phyloP scores from a whole-genome alignment of 768 basidiomycete species.

The Amanita rubescens region DNA sequence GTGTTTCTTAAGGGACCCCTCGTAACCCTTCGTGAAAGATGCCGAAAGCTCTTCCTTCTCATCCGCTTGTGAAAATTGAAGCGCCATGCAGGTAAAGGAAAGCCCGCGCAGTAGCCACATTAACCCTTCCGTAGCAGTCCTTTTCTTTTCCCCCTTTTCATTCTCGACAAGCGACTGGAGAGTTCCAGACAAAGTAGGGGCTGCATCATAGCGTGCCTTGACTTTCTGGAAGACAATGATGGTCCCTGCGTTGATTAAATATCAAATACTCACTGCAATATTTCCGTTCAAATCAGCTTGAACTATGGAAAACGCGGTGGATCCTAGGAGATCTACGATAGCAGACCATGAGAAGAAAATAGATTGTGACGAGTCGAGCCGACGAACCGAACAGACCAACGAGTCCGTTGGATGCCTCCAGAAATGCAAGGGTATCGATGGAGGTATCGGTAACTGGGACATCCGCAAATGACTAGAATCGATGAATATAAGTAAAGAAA shows the following conservation, averaged over 20 bases:
- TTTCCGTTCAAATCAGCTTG: constrained; percentile 87
- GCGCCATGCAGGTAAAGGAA: constrained; percentile 79
- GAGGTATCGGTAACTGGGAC: constrained; percentile 82
- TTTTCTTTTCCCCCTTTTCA: constrained; percentile 85
- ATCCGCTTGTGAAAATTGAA: constrained; percentile 66
- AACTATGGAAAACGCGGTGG: constrained; percentile 75
- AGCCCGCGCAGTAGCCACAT: constrained; percentile 92
- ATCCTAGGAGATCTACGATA: constrained; percentile 72
- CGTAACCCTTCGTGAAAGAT: constrained; percentile 81
- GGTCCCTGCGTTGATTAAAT: not conserved
- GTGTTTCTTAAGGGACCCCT: constrained; percentile 71
- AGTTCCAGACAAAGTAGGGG: constrained; percentile 59
- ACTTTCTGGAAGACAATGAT: constrained; percentile 67
- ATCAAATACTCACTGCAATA: constrained; percentile 56
- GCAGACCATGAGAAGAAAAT: not conserved
- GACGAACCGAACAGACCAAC: constrained; percentile 82
- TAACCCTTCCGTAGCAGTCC: constrained; percentile 82
- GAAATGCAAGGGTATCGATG: constrained; percentile 81
- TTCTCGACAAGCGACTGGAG: constrained; percentile 78
- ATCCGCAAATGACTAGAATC: constrained; percentile 80
- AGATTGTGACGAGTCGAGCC: not conserved
- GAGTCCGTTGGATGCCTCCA: constrained; percentile 83
- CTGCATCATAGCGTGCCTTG: constrained; percentile 64
- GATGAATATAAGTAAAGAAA: not conserved
- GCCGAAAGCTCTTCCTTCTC: constrained; percentile 51